Percentiles rank a stretch among this genome's conserved stretches.
Evolutionary conservation across 208 protist species (phyloP).

Genomic region (Strigomonas oncopelti): DNA sequence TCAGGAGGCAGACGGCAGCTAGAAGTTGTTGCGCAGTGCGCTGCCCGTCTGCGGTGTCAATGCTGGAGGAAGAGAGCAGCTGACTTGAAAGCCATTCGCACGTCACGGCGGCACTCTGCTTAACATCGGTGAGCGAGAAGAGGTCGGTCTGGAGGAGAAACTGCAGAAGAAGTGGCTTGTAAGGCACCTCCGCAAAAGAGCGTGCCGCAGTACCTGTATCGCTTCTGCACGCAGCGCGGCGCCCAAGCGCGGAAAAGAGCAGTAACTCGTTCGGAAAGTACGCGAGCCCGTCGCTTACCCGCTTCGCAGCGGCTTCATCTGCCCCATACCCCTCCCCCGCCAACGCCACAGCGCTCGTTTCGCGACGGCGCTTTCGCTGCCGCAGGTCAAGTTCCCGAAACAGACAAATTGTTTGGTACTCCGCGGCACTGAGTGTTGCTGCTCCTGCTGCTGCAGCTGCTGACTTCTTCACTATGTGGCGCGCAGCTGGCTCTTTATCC

Average conservation of each 20-base stretch:
- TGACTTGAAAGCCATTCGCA: not conserved
- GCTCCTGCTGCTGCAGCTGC: not conserved
- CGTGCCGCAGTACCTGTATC: not conserved
- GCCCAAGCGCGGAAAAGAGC: conserved; percentile 7
- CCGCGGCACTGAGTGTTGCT: not conserved
- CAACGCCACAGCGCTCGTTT: no score
- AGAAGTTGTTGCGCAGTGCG: not conserved
- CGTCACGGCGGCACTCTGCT: conserved; percentile 6
- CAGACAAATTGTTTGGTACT: conserved; percentile 4
- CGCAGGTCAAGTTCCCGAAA: not conserved
- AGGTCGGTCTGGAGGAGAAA: conserved; percentile 39
- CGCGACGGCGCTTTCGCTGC: not conserved
- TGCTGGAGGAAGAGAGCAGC: not conserved
- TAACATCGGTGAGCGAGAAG: conserved; percentile 12
- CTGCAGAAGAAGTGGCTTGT: conserved; percentile 24
- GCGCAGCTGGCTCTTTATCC: no score
- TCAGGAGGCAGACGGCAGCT: not conserved
- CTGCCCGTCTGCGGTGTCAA: no score
- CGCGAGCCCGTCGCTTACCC: not conserved
- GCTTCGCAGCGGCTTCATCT: not conserved
- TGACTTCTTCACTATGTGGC: not conserved
- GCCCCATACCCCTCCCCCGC: no score
- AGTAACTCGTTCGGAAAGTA: conserved; percentile 7
- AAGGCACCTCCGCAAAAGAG: not conserved
- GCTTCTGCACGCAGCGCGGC: not conserved